Percentiles rank a stretch among this genome's conserved stretches.
phyloP scores from a whole-genome alignment of 305 asterid species.

The Solanum aculeatissimum region DNA sequence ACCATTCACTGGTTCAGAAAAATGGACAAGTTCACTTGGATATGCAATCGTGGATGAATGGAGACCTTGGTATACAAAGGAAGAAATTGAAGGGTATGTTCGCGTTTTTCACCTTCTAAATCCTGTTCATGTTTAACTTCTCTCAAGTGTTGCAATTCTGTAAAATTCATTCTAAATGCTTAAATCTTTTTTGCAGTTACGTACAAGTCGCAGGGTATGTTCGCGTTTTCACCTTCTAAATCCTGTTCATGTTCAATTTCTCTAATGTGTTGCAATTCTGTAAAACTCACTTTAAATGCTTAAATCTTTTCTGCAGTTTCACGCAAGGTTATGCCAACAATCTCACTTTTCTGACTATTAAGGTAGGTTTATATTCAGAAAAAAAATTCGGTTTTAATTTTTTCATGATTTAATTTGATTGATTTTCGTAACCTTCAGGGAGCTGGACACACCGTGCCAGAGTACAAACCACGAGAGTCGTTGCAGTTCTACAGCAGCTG shows the following conservation, averaged over 20 bases:
- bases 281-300: not conserved
- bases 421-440: constrained; percentile 36
- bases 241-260: not conserved
- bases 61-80: constrained; percentile 67
- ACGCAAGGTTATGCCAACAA: constrained; percentile 62
- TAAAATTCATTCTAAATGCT: not conserved
- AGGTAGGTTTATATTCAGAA: constrained; percentile 31
- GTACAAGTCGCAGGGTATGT: constrained; percentile 75
- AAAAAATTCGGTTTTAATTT: not conserved
- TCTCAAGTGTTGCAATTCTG: not conserved
- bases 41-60: constrained; percentile 54
- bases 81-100: constrained; percentile 67
- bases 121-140: not conserved
- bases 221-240: not conserved
- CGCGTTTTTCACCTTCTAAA: not conserved
- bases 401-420: not conserved
- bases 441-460: constrained; percentile 88
- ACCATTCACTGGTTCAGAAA: constrained; percentile 73
- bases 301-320: constrained; percentile 30
- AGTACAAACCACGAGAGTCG: constrained; percentile 87
- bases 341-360: constrained; percentile 74
- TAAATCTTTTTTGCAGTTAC: constrained; percentile 29
- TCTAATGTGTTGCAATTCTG: not conserved
- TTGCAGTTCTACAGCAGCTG: constrained; percentile 59
- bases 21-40: constrained; percentile 86